Conservation (phyloP, 108 stramenopile genomes). For the Pseudonitzschia pungens region DNA sequence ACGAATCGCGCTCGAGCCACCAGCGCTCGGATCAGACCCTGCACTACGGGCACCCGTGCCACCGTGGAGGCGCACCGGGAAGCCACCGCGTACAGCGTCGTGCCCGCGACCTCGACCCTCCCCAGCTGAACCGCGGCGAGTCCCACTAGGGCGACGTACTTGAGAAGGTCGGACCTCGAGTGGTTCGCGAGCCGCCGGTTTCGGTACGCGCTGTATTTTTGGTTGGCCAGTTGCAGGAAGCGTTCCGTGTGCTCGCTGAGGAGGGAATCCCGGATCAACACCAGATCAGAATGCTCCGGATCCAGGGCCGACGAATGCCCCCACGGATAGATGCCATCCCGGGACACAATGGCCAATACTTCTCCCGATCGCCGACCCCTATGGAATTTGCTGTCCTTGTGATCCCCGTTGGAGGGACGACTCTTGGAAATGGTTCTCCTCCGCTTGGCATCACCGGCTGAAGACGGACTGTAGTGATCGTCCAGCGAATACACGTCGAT, state of each 20-base stretch:
- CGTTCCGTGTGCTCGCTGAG: slow-evolving; percentile 31
- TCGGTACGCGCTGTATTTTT: slow-evolving; percentile 19
- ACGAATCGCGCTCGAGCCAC: too few species aligned
- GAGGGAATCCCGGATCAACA: slow-evolving; percentile 29
- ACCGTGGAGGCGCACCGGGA: background rate
- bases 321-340: slow-evolving; percentile 38
- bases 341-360: slow-evolving; percentile 24
- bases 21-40: background rate
- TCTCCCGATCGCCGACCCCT: slow-evolving; percentile 27
- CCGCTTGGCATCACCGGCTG: background rate
- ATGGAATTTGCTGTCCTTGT: background rate
- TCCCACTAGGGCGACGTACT: slow-evolving; percentile 2
- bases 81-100: background rate
- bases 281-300: slow-evolving; percentile 26
- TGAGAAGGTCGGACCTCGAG: background rate
- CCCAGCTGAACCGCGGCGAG: slow-evolving; percentile 5
- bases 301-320: slow-evolving; percentile 6
- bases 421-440: background rate
- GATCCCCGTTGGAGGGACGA: background rate
- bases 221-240: slow-evolving; percentile 20
- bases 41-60: background rate
- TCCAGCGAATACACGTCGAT: slow-evolving; percentile 26
- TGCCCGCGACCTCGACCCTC: background rate
- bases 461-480: background rate
- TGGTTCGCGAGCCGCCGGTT: background rate